Evolutionary conservation across 805 yeast genomes (phyloP).

Genomic region (Teunomyces gatunensis): DNA sequence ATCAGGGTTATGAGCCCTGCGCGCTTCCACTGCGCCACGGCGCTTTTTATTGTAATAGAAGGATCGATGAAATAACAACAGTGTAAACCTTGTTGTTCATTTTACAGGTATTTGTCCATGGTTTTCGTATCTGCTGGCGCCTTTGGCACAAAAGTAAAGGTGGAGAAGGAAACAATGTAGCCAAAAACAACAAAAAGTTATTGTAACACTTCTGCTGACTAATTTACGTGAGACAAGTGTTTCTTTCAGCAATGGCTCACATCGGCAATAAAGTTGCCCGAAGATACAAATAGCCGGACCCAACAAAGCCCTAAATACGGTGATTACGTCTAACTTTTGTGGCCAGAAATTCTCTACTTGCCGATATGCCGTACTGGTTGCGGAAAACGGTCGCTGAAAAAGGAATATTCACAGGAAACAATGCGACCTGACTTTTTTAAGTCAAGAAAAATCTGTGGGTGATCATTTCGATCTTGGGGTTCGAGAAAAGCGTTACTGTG

Average conservation of each 20-base stretch:
- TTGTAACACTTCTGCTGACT: no score
- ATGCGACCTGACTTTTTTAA: not conserved
- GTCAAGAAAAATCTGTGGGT: no score
- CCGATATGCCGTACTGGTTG: not conserved
- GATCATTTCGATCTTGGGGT: no score
- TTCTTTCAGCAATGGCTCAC: no score
- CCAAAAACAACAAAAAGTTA: no score
- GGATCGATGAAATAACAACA: not conserved
- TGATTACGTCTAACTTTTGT: not conserved
- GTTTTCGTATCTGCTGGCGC: no score
- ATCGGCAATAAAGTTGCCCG: not conserved
- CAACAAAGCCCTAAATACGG: not conserved
- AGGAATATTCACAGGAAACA: not conserved
- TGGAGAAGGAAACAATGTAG: no score
- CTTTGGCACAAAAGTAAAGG: no score
- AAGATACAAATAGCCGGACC: not conserved
- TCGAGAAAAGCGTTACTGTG: no score
- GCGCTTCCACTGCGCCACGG: constrained; percentile 99
- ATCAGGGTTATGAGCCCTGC: constrained; percentile 99
- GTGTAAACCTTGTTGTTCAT: no score
- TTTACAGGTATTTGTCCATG: no score
- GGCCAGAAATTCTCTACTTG: not conserved
- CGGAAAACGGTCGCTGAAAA: not conserved
- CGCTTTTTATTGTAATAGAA: constrained; percentile 46
- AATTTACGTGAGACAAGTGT: no score